Evolutionary conservation across 495 filamentous ascomycete species (phyloP), one percentile per base, ranked within the genome.

Genomic region (Podospora pseudocomata): DNA sequence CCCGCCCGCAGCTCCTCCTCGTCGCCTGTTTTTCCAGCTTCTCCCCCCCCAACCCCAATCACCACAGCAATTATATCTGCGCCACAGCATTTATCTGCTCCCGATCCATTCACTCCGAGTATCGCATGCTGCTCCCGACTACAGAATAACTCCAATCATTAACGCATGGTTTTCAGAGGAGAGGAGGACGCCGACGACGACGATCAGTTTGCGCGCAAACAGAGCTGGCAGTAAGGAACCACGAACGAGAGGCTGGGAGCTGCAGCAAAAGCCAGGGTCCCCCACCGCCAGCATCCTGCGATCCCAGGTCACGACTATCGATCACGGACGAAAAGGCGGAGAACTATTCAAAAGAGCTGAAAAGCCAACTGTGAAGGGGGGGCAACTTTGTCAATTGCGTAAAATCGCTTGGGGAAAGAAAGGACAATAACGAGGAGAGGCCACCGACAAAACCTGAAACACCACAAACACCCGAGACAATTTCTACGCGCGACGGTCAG

Each of bases 21-120:
- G 39, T 59, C 26, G 64, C 68, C 61, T 57, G 64, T 28, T 54
- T 54, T 49, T 59, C 19, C 23, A 27, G 16, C 27, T 61, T 27
- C 23, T 72, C 58, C 26, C 27, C 60, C 34, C 68, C 1, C 23
- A 23, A 23, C 23, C 23, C 23, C 23, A 23, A 69, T 75, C 71
- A 73, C 73, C 70, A 70, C 66, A 73, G 68, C 74, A 72, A 74
- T 76, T 71, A 74, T 76, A 61, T 16, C 39, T 49, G 39, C 39
- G 39, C 39, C 39, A 49, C 0, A 49, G 39, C 39, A 49, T 13
- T 39, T 49, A 13, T 49, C 9, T 49, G 39, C 39, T 49, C 13
- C 34, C 34, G 11, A 39, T 0, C 23, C 23, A 23, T 23, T 39
- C 11, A 39, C 34, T 39, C 34, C 34, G 34, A 39, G 34, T 39